A percentile compares a stretch with the other conserved stretches of the same genome.
Conservation (phyloP, 1,284 basidiomycete species). For the Ceratobasidium sp. region DNA sequence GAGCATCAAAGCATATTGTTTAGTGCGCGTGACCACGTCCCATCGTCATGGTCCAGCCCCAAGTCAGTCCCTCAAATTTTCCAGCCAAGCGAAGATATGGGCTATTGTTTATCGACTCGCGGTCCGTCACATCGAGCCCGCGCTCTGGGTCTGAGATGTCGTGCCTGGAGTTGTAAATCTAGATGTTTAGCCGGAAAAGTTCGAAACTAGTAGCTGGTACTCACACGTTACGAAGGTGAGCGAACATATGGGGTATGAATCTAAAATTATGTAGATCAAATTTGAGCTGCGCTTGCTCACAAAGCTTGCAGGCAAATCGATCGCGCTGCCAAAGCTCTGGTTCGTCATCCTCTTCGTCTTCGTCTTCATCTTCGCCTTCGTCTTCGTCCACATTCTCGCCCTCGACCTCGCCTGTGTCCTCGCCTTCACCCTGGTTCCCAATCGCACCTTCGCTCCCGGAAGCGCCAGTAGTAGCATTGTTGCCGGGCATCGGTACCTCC, state of each 20-base stretch:
- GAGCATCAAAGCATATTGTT: background rate
- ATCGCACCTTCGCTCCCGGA: too few relatives aligned
- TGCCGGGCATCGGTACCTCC: background rate
- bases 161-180: background rate
- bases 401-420: too few relatives aligned
- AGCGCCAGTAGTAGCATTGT: too few relatives aligned
- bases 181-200: too few relatives aligned
- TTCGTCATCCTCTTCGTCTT: too few relatives aligned
- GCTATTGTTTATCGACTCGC: background rate
- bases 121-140: background rate
- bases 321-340: background rate
- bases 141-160: background rate
- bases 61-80: background rate
- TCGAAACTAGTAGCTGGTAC: background rate
- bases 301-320: background rate
- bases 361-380: too few relatives aligned
- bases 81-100: slow-evolving; percentile 6
- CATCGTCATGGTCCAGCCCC: background rate
- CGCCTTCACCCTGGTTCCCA: too few relatives aligned
- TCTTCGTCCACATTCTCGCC: too few relatives aligned
- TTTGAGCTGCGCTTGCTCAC: background rate
- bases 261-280: background rate
- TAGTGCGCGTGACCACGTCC: too few relatives aligned
- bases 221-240: slow-evolving; percentile 1
- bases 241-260: background rate